Base-by-base conservation (phyloP, 257 asterid species). In the Gynochthodes officinalis region DNA sequence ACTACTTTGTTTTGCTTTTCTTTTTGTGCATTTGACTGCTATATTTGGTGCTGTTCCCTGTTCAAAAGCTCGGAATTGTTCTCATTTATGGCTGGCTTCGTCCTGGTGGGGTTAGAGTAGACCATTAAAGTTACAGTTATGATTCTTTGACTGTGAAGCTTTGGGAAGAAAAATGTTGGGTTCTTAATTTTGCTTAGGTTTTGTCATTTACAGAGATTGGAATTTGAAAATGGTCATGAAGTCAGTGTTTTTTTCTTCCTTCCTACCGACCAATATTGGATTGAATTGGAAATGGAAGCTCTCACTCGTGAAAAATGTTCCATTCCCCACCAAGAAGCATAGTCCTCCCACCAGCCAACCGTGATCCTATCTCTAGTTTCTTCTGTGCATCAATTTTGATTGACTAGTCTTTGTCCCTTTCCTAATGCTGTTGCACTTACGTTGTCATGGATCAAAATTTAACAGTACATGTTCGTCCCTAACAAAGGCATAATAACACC, bases 141-240 rank as follows among this genome's bases (percentile, higher is more conserved):
- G 84, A 72, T 63, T 70, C 67, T 75, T 64, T 82, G 88, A 86
- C 91, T 84, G 84, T 72, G 58, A 62, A 75, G 77, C 64, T 35
- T 60, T 46, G 82, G 75, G 79, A 74, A 67, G 79, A 72, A 81
- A 76, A 75, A 53, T 2, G 42, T 37, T 37, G 42, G 3, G 7
- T 37, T n/a, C n/a, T n/a, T n/a, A n/a, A n/a, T n/a, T n/a, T n/a
- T n/a, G 70, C 79, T 64, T 83, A 59, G 85, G 87, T 78, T 76
- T 82, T 66, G 44, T 40, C 72, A 78, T 66, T 58, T 55, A 69
- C 27, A 73, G 63, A 61, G 73, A 68, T 79, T 77, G 84, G 83
- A 42, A 86, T 80, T 78, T 76, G 84, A 63, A 79, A 75, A 79
- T 77, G 68, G 81, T 81, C 84, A 83, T 60, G 79, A 83, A 85